Conservation (phyloP, 2,329 filamentous ascomycete genomes). For the Beauveria varroae region DNA sequence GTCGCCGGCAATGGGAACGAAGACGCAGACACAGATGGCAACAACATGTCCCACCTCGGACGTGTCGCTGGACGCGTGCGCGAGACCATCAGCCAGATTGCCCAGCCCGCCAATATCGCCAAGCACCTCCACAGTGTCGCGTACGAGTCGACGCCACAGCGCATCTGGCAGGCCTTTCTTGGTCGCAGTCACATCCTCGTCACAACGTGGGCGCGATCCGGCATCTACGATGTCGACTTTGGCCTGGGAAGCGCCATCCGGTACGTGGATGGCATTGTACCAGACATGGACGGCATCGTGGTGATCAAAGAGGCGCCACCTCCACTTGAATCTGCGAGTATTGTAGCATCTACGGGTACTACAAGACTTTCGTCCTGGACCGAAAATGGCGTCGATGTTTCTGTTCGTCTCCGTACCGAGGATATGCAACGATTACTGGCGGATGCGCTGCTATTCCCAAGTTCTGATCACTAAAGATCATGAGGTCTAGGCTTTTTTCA, state of each 20-base stretch:
- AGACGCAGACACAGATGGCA: no score
- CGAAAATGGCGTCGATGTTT: not conserved
- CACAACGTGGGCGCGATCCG: slow-evolving; percentile 20
- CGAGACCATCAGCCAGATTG: not conserved
- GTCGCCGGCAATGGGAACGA: not conserved
- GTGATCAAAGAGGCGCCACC: not conserved
- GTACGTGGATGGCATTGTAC: not conserved
- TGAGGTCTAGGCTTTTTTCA: no score
- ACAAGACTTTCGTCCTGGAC: not conserved
- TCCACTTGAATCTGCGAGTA: not conserved
- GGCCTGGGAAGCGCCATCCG: slow-evolving; percentile 15
- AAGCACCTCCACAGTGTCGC: not conserved
- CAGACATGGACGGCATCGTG: not conserved
- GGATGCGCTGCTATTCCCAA: not conserved
- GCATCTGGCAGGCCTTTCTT: slow-evolving; percentile 15
- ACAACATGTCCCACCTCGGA: not conserved
- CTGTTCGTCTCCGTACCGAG: not conserved
- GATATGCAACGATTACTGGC: not conserved
- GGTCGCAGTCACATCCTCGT: slow-evolving; percentile 19
- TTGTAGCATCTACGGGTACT: no score
- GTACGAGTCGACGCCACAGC: not conserved
- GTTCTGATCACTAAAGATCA: no score
- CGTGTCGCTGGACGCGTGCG: not conserved
- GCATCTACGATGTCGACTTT: slow-evolving; percentile 20
- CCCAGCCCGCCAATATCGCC: not conserved